Evolutionary conservation across 2,329 filamentous ascomycete genomes (phyloP).

Genomic region (Daldinia sp.): DNA sequence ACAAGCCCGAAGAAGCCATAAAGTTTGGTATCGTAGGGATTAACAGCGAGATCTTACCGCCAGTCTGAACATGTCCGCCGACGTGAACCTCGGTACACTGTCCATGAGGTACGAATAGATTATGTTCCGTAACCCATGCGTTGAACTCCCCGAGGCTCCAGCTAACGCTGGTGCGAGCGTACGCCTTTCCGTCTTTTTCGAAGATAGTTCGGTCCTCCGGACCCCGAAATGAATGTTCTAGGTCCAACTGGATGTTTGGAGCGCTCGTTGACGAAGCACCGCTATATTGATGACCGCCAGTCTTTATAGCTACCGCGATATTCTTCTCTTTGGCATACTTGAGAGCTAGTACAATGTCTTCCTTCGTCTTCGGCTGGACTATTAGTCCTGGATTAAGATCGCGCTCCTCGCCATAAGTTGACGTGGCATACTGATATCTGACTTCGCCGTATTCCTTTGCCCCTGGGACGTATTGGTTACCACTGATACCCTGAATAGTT

Average conservation of each 20-base stretch:
- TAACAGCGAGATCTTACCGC: slow-evolving; percentile 45
- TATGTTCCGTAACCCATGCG: slow-evolving; percentile 51
- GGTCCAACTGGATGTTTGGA: slow-evolving; percentile 57
- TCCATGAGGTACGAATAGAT: slow-evolving; percentile 56
- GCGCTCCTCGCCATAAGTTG: slow-evolving; percentile 52
- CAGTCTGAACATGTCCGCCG: slow-evolving; percentile 58
- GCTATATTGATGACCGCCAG: slow-evolving; percentile 59
- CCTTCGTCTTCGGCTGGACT: slow-evolving; percentile 52
- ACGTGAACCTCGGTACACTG: slow-evolving; percentile 56
- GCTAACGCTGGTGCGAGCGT: slow-evolving; percentile 53
- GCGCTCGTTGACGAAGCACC: slow-evolving; percentile 56
- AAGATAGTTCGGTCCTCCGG: slow-evolving; percentile 46
- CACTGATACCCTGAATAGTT: slow-evolving; percentile 40
- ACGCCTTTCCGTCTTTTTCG: slow-evolving; percentile 47
- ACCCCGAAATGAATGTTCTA: slow-evolving; percentile 51
- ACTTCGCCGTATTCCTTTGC: slow-evolving; percentile 40
- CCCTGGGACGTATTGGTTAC: slow-evolving; percentile 39
- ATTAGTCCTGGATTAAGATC: slow-evolving; percentile 56
- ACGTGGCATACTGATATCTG: slow-evolving; percentile 55
- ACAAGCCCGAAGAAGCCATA: not conserved
- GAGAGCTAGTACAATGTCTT: slow-evolving; percentile 53
- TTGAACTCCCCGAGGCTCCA: slow-evolving; percentile 54
- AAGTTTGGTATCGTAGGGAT: not conserved
- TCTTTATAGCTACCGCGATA: slow-evolving; percentile 55
- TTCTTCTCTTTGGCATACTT: slow-evolving; percentile 52